Percentiles rank a stretch among this genome's conserved stretches.
These are phyloP conservation scores for Verticillium klebahnii DNA, from an alignment of 2,329 filamentous ascomycete species.

Conservation along the genomic window DNA sequence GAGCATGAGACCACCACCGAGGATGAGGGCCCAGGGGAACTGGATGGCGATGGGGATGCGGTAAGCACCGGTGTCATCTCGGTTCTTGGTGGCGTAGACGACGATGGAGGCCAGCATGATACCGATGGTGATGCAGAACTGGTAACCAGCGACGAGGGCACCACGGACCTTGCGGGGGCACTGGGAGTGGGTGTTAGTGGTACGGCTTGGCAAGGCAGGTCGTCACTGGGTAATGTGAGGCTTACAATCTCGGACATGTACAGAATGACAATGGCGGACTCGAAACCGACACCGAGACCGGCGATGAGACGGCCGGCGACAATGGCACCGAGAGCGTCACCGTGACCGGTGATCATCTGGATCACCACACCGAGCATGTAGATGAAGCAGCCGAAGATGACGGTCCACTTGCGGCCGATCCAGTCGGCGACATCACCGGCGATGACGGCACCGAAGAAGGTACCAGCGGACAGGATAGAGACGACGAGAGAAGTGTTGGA, in stretches of 20 bases:
- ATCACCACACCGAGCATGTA: conserved; percentile 66
- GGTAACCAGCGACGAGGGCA: conserved; percentile 75
- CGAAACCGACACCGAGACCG: conserved; percentile 75
- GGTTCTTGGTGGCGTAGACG: conserved; percentile 64
- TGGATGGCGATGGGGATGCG: conserved; percentile 79
- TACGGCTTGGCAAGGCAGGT: conserved; percentile 10
- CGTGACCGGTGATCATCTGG: conserved; percentile 51
- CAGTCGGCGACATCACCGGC: conserved; percentile 73
- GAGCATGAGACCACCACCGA: conserved; percentile 65
- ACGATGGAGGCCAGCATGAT: conserved; percentile 70
- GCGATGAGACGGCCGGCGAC: conserved; percentile 71
- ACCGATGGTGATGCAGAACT: conserved; percentile 79
- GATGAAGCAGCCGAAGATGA: conserved; percentile 66
- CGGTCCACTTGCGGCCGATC: conserved; percentile 68
- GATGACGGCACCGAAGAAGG: conserved; percentile 74
- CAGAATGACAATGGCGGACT: conserved; percentile 74
- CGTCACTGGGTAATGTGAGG: too few relatives aligned
- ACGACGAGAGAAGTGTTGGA: conserved; percentile 55
- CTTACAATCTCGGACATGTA: conserved; percentile 81
- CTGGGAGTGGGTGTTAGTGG: conserved; percentile 17
- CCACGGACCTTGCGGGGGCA: conserved; percentile 68
- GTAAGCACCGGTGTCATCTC: conserved; percentile 61
- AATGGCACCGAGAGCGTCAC: conserved; percentile 53
- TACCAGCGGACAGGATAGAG: conserved; percentile 72
- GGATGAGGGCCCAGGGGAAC: conserved; percentile 74